Evolutionary conservation across 1,284 basidiomycete species (phyloP), one percentile per base, ranked within the genome.

Genomic region (Austroboletus olivaceoglutinosus): DNA sequence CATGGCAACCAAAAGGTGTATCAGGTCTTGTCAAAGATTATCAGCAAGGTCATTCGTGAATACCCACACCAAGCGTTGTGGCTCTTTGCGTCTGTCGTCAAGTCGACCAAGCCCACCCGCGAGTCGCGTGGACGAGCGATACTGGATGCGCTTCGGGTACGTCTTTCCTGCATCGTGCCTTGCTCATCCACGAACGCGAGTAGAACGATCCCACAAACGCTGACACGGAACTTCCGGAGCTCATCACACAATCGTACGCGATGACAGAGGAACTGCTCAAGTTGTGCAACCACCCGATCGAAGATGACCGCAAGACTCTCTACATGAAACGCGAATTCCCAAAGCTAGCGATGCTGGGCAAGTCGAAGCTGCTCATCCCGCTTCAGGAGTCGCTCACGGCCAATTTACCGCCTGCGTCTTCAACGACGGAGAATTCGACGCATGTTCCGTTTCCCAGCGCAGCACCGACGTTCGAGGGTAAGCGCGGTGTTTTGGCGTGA

Each of bases 51-150:
- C 36, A 78, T 99, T 13, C 70, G 77, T 47, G 82, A 85, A 48
- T 96, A 94, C 66, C 95, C 97, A 5, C 85, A 89, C 44, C 97
- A 99, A 71, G 86, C 91, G 0, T 75, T 98, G 38, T 99, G 97
- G 97, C 81, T 93, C 2, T 95, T 97, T 64, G 83, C 89, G 1
- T 90, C 93, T 1, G 91, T 93, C 7, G 82, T 89, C 42, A 91
- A 95, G 68, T 98, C 95, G 0, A 91, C 83, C 39, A 89, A 91
- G 55, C 7, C 62, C 1, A 77, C 78, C 31, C 78, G 96, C 43
- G 76, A 77, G 52, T 62, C 72, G 22, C 79, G 91, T 52, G 92
- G 90, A 43, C 75, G 67, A 45, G 63, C 70, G 4, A 86, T 97
- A 40, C 70, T 96, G 33, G 71, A 81, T 7, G 76, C 79, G 58